Evolutionary conservation across 192 early-diverging fungal species (phyloP), one percentile per base, ranked within the genome.

Genomic region (Piromyces sp.): DNA sequence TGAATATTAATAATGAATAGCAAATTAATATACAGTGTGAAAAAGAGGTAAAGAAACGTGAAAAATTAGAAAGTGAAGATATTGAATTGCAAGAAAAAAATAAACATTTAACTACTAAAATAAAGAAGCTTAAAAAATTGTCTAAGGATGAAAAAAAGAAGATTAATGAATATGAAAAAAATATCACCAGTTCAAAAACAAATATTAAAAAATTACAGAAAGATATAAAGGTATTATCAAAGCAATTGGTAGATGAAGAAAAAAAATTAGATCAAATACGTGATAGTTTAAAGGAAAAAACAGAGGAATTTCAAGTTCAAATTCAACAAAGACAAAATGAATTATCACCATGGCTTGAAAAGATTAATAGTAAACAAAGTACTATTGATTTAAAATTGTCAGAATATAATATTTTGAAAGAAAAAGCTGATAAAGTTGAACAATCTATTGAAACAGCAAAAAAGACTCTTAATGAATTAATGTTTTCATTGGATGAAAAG

Each of bases 271-370:
- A 68, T 68, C 51, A 68, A 68, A 68, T 68, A 22, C 51, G 51
- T 26, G 51, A 68, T 68, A 68, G 51, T 17, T 68, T 30, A 36
- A 58, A 30, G 88, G 89, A 93, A 42, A 98, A 98, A 85, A 97
- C 98, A 0, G 91, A 95, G 37, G 88, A 81, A n/a, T 93, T 94
- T 83, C 91, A 95, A 68, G 84, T 87, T 30, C 85, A 95, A 78
- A 96, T 99, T 29, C 95, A 95, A 83, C 87, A 93, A 79, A 90
- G 95, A 82, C 95, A 99, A 85, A 90, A 89, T 30, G 91, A 95
- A 81, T 86, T 98, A 28, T 92, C 91, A 11, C 98, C 97, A 2
- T 96, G 94, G 94, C 88, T 87, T 68, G 95, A 96, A 82, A 93
- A 92, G 85, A 91, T 96, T 83, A 92, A 92, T 79, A 90, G 83